Base-by-base conservation (phyloP, 768 basidiomycete species). In the Hygrophorus russula region DNA sequence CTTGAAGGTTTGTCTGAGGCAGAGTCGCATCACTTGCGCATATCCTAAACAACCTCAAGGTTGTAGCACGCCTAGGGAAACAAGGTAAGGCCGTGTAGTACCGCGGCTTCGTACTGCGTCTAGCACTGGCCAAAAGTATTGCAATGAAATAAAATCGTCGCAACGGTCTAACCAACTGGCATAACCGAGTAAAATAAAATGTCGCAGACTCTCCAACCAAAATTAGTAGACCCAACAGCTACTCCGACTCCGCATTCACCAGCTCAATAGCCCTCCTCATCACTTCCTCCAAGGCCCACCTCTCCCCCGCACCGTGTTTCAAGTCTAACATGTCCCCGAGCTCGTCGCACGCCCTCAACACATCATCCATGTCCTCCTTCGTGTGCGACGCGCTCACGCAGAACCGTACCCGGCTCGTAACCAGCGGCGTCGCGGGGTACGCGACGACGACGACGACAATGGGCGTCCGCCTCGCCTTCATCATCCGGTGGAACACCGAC, bases 341-440 rank as follows among this genome's bases (percentile, higher is more conserved):
- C 62, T 96, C 93, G 60, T 96, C 90, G 54, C 83, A 89, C 6
- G 94, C 93, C 34, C 73, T 65, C 38, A 99, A 68, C 20, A 98
- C 65, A 10, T 67, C 65, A 64, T 99, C 96, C 46, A 98, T 78
- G 56, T 99, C 96, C 52, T 91, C 85, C 68, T 99, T 99, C 45
- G 93, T 98, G 70, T 99, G 96, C 38, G 91, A 69, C 9, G 94
- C 86, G 45, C 86, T 90, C 12, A 97, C 72, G 57, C 96, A 98
- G 71, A 98, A 96, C 53, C 96, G 72, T 42, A 92, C 89, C 20
- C 96, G 76, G 35, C 79, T 75, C 8, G 88, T 89, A 48, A 91
- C 79, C 32, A 97, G 75, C 12, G 91, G 80, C 19, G 92, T 96
- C 1, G 92, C 91, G 5, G 82, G 86, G 58, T 94, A 94, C 19